Evolutionary conservation across 2,329 filamentous ascomycete species (phyloP).

Genomic region (Sporothrix inflata): DNA sequence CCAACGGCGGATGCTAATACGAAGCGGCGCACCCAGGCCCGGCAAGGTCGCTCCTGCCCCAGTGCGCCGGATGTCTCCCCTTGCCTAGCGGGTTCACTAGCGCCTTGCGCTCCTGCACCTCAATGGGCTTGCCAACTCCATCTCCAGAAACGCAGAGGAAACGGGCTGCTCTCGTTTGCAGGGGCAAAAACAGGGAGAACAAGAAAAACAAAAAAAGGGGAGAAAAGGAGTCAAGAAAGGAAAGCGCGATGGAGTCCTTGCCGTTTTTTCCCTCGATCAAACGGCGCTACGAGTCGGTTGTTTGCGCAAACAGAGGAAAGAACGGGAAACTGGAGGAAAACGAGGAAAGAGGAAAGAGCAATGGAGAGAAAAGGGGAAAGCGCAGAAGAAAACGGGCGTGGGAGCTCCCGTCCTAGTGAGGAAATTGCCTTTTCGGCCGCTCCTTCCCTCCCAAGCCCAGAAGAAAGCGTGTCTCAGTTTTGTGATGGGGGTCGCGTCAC

Average conservation of each 20-base stretch:
- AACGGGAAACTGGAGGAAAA: neutral
- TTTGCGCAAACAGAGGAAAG: neutral
- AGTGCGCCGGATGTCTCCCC: conserved; percentile 9
- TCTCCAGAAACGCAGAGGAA: neutral
- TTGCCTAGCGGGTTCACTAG: conserved; percentile 21
- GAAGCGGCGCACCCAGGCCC: conserved; percentile 10
- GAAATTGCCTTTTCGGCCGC: conserved; percentile 24
- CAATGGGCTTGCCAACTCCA: neutral
- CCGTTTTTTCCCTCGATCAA: neutral
- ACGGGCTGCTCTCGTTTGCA: neutral
- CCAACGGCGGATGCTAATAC: conserved; percentile 23
- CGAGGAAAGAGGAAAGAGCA: neutral
- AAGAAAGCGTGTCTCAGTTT: conserved; percentile 24
- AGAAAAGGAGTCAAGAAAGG: neutral
- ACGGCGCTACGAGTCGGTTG: neutral
- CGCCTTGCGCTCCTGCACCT: neutral
- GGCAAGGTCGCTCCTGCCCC: conserved; percentile 24
- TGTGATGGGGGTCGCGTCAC: conserved; percentile 18
- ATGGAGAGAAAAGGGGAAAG: conserved; percentile 1
- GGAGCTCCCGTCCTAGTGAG: conserved; percentile 21
- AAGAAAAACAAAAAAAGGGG: neutral
- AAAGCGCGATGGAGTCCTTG: neutral
- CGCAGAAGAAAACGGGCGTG: neutral
- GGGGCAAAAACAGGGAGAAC: neutral
- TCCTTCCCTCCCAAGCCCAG: conserved; percentile 13